These are phyloP conservation scores for Leccinum disarticulatum DNA, from an alignment of 768 basidiomycete genomes.

Conservation along the genomic window DNA sequence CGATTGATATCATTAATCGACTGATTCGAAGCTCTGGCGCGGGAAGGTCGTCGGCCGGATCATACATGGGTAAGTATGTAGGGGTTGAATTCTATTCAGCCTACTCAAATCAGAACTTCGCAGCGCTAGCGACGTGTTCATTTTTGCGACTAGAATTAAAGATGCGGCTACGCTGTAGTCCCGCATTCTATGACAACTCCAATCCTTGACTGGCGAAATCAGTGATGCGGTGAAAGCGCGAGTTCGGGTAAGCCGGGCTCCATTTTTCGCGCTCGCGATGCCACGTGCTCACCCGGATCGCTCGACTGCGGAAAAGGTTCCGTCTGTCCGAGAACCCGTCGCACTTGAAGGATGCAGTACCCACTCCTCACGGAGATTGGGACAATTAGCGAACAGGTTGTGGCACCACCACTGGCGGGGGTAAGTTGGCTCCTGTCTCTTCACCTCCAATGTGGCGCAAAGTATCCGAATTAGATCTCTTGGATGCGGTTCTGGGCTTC, in stretches of 20 bases:
- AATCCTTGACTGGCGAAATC: neutral
- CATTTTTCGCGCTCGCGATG: slow-evolving; percentile 10
- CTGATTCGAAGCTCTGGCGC: neutral
- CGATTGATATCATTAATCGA: neutral
- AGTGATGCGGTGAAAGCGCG: neutral
- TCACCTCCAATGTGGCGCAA: slow-evolving; percentile 7
- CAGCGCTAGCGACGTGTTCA: neutral
- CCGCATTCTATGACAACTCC: slow-evolving; percentile 12
- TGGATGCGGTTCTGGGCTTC: slow-evolving; percentile 1
- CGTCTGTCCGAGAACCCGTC: neutral
- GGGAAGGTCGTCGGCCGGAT: slow-evolving; percentile 22
- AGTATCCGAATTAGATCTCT: slow-evolving; percentile 2
- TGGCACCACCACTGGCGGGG: neutral
- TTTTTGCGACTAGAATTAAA: slow-evolving; percentile 7
- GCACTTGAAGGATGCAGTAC: neutral
- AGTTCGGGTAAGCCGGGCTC: slow-evolving; percentile 1
- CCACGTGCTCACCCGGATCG: neutral
- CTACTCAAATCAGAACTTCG: slow-evolving; percentile 3
- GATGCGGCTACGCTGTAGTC: neutral
- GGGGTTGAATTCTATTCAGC: neutral
- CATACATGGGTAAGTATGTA: slow-evolving; percentile 4
- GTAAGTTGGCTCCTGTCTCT: slow-evolving; percentile 11
- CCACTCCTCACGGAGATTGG: slow-evolving; percentile 11
- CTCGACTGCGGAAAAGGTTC: slow-evolving; percentile 12
- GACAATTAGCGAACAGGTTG: neutral